Evolutionary conservation across 768 basidiomycete species (phyloP).

Genomic region (Phaffia australis): DNA sequence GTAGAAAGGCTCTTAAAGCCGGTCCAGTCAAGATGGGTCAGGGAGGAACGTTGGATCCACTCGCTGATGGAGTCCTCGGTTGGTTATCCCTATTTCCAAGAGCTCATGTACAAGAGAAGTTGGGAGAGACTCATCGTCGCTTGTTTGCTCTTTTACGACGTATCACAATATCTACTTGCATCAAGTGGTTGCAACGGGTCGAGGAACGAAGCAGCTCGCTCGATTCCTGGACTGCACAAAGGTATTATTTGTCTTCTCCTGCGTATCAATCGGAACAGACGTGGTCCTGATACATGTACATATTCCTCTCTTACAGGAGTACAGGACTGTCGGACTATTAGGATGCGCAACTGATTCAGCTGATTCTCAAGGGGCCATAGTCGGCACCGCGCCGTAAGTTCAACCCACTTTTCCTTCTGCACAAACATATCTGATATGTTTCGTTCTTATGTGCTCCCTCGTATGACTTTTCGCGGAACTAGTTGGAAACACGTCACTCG

Average conservation of each 20-base stretch:
- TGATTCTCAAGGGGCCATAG: conserved; percentile 75
- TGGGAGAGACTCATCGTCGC: neutral
- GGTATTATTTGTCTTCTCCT: conserved; percentile 42
- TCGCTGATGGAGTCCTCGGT: conserved; percentile 93
- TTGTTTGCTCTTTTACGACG: neutral
- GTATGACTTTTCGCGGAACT: neutral
- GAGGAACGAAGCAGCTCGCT: conserved; percentile 74
- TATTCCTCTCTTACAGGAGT: conserved; percentile 54
- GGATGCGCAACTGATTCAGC: conserved; percentile 93
- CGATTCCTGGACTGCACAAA: conserved; percentile 82
- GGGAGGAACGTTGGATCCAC: conserved; percentile 89
- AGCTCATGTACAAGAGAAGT: neutral
- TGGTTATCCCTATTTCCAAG: conserved; percentile 28
- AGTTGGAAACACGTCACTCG: conserved; percentile 58
- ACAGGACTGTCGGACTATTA: conserved; percentile 75
- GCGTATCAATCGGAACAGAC: neutral
- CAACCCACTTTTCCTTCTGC: conserved; percentile 38
- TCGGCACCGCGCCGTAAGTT: conserved; percentile 54
- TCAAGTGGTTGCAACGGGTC: conserved; percentile 75
- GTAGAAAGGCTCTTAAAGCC: conserved; percentile 13
- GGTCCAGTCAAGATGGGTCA: conserved; percentile 71
- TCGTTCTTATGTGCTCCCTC: no score
- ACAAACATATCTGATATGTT: no score
- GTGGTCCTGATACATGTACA: neutral
- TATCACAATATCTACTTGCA: neutral